Evolutionary conservation across 2,329 filamentous ascomycete genomes (phyloP).

Genomic region (Periglandula ipomoeae): DNA sequence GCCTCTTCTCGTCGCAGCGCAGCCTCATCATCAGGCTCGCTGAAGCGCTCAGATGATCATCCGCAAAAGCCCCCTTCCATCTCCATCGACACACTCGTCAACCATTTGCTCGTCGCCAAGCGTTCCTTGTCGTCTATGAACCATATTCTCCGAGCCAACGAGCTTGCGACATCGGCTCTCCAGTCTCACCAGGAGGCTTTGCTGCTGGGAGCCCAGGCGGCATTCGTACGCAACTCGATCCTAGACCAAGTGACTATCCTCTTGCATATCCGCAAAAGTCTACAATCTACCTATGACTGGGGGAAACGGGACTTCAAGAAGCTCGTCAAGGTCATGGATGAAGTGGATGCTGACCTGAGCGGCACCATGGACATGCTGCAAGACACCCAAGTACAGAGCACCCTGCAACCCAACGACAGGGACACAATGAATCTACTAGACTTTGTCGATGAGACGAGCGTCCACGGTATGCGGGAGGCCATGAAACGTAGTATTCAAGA

Average conservation of each 20-base stretch:
- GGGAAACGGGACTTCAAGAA: constrained; percentile 51
- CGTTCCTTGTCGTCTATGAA: constrained; percentile 76
- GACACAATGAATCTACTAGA: constrained; percentile 58
- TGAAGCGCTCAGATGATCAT: constrained; percentile 20
- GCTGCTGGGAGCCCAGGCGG: constrained; percentile 58
- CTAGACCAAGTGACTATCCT: constrained; percentile 46
- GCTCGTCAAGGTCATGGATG: constrained; percentile 56
- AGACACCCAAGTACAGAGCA: constrained; percentile 53
- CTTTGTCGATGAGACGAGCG: constrained; percentile 66
- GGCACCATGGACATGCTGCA: constrained; percentile 57
- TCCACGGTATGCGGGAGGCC: constrained; percentile 54
- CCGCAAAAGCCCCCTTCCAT: constrained; percentile 13
- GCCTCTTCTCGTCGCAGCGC: constrained; percentile 27
- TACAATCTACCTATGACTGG: constrained; percentile 47
- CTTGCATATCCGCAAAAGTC: constrained; percentile 37
- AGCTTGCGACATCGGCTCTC: constrained; percentile 71
- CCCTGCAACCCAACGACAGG: constrained; percentile 51
- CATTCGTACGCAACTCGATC: constrained; percentile 57
- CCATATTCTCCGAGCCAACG: constrained; percentile 76
- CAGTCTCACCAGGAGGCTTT: constrained; percentile 69
- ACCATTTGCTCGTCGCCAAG: constrained; percentile 79
- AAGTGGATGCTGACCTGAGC: constrained; percentile 54
- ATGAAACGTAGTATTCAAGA: constrained; percentile 64
- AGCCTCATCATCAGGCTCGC: constrained; percentile 26
- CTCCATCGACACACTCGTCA: constrained; percentile 67